phyloP scores from a whole-genome alignment of 1,284 basidiomycete genomes.

The Sporisorium reilianum region DNA sequence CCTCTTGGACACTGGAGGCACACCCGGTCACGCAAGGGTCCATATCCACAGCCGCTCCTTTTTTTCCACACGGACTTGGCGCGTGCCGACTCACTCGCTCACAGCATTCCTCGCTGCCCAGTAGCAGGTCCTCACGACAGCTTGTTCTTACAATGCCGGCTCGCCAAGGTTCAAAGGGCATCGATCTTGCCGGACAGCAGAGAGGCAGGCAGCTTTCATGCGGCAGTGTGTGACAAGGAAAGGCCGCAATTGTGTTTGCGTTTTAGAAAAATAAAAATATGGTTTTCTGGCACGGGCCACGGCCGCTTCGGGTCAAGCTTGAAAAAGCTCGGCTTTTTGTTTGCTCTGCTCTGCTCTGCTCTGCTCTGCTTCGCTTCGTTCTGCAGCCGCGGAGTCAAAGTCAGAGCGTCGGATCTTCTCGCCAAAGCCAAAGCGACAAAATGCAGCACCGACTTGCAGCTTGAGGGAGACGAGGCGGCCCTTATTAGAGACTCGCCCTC shows the following conservation, averaged over 20 bases:
- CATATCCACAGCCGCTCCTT: no score
- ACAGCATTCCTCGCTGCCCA: neutral
- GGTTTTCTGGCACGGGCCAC: slow-evolving; percentile 7
- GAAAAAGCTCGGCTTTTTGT: no score
- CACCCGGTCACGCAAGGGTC: no score
- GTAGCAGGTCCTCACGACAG: no score
- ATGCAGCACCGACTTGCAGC: no score
- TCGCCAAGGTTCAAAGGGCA: no score
- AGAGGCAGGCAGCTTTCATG: neutral
- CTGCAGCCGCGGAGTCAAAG: slow-evolving; percentile 6
- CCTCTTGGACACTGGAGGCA: no score
- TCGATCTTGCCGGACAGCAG: no score
- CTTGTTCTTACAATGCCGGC: no score
- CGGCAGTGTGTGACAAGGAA: neutral
- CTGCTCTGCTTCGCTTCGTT: neutral
- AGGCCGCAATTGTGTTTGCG: neutral
- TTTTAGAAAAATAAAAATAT: neutral
- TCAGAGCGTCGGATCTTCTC: neutral
- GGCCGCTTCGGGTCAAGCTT: slow-evolving; percentile 5
- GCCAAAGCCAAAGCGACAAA: neutral
- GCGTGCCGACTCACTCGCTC: neutral
- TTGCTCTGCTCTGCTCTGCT: no score
- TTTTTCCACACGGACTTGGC: neutral
- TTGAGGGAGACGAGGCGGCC: no score
- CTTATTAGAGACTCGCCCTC: neutral